Percentiles rank a stretch among this genome's conserved stretches.
These are phyloP conservation scores for Taphrina communis DNA, from an alignment of 1,139 yeast genomes.

Conservation along the genomic window DNA sequence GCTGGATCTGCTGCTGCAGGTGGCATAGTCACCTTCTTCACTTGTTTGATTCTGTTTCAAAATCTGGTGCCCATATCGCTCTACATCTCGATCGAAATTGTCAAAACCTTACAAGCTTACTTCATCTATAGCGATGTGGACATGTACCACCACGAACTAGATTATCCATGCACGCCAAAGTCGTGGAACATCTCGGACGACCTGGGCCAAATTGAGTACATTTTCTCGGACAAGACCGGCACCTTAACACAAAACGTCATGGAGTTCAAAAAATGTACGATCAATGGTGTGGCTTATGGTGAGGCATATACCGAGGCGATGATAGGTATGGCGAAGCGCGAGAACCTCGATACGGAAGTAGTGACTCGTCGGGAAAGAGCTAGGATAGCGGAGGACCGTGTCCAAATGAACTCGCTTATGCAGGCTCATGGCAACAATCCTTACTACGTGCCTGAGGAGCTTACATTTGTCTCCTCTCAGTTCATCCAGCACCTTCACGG, in stretches of 20 bases:
- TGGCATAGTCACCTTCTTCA: constrained; percentile 86
- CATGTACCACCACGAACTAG: constrained; percentile 83
- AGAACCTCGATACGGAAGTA: constrained; percentile 76
- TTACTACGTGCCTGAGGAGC: constrained; percentile 65
- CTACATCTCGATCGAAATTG: constrained; percentile 91
- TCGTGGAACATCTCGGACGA: constrained; percentile 98
- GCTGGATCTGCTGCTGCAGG: constrained; percentile 73
- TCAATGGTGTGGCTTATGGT: constrained; percentile 86
- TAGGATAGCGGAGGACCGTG: constrained; percentile 67
- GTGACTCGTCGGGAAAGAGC: constrained; percentile 69
- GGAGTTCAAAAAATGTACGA: constrained; percentile 94
- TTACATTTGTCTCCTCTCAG: constrained; percentile 81
- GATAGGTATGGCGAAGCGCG: constrained; percentile 87
- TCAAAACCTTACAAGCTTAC: constrained; percentile 91
- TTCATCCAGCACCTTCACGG: constrained; percentile 63
- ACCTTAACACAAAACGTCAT: constrained; percentile 94
- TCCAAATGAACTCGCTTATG: constrained; percentile 67
- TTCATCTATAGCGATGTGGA: constrained; percentile 87
- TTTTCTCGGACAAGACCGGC: constrained; percentile 96
- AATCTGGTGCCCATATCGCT: constrained; percentile 92
- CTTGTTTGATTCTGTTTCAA: constrained; percentile 85
- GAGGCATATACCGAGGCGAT: constrained; percentile 95
- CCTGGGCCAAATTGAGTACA: constrained; percentile 93
- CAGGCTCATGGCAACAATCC: constrained; percentile 59
- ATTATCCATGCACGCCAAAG: constrained; percentile 94